Conservation (phyloP, 1,284 basidiomycete species). For the Fomitopsis betulina region DNA sequence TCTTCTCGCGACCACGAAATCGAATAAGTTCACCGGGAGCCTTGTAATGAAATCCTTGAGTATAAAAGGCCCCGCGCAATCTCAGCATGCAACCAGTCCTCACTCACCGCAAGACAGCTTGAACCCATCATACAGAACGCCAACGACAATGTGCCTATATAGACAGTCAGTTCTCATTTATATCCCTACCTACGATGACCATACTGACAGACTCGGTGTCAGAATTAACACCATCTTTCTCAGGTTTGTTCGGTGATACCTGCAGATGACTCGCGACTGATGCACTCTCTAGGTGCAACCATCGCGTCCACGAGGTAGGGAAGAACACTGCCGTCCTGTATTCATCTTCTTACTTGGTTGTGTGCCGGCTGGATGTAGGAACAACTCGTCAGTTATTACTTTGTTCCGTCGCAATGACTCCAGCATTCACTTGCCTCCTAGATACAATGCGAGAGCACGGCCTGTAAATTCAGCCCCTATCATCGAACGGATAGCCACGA, state of each 20-base stretch:
- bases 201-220: not conserved
- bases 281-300: slow-evolving; percentile 17
- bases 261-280: slow-evolving; percentile 11
- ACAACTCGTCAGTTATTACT: slow-evolving; percentile 44
- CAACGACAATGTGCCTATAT: slow-evolving; percentile 17
- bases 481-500: slow-evolving; percentile 51
- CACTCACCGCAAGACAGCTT: not conserved
- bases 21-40: not conserved
- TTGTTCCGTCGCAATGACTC: too few species aligned
- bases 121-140: not conserved
- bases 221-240: not conserved
- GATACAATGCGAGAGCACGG: slow-evolving; percentile 58
- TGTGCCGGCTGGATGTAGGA: slow-evolving; percentile 26
- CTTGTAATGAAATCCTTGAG: not conserved
- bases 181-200: not conserved
- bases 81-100: not conserved
- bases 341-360: not conserved
- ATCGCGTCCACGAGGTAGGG: not conserved
- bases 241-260: not conserved
- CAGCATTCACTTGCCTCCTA: slow-evolving; percentile 22
- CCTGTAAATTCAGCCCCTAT: slow-evolving; percentile 61
- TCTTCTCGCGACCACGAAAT: not conserved
- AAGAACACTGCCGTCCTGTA: not conserved
- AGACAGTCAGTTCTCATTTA: slow-evolving; percentile 19
- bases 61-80: slow-evolving; percentile 4